Evolutionary conservation across 2,329 filamentous ascomycete genomes (phyloP).

Genomic region (Neonectria faginata): DNA sequence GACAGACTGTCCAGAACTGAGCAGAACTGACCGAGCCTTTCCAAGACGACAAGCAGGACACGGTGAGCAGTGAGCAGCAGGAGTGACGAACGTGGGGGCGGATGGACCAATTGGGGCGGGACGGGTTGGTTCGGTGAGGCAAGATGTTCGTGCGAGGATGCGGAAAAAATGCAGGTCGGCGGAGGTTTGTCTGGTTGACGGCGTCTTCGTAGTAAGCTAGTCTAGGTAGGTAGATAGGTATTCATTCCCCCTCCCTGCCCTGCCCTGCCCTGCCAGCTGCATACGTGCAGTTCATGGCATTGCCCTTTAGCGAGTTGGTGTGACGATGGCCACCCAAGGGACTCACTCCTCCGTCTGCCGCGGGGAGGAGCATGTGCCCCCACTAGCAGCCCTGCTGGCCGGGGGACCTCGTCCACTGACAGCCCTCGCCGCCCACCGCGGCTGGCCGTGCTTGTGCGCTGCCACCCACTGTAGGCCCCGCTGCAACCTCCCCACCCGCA

Average conservation of each 20-base stretch:
- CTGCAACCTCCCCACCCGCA: conserved; percentile 8
- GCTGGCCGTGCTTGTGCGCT: conserved; percentile 7
- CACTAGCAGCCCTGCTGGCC: conserved; percentile 16
- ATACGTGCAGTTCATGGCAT: background rate
- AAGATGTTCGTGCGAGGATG: conserved; percentile 5
- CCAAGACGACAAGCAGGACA: conserved; percentile 2
- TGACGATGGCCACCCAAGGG: conserved; percentile 16
- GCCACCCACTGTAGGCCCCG: conserved; percentile 18
- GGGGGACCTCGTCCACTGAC: background rate
- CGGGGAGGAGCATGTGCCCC: conserved; percentile 24
- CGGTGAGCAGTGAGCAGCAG: background rate
- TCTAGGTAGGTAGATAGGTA: too few species aligned
- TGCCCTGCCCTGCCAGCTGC: background rate
- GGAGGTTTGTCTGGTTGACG: background rate
- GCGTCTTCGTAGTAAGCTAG: background rate
- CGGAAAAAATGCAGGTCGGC: conserved; percentile 1
- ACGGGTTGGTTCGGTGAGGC: conserved; percentile 2
- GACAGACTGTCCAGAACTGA: background rate
- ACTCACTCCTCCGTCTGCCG: conserved; percentile 10
- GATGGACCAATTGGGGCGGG: conserved; percentile 8
- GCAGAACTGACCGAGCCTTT: conserved; percentile 17
- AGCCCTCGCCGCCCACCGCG: conserved; percentile 2
- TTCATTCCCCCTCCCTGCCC: conserved; percentile 1
- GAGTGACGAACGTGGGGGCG: background rate
- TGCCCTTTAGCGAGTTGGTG: conserved; percentile 3